Conservation (phyloP, 306 rosid genomes). For the Adenanthera pavonina region DNA sequence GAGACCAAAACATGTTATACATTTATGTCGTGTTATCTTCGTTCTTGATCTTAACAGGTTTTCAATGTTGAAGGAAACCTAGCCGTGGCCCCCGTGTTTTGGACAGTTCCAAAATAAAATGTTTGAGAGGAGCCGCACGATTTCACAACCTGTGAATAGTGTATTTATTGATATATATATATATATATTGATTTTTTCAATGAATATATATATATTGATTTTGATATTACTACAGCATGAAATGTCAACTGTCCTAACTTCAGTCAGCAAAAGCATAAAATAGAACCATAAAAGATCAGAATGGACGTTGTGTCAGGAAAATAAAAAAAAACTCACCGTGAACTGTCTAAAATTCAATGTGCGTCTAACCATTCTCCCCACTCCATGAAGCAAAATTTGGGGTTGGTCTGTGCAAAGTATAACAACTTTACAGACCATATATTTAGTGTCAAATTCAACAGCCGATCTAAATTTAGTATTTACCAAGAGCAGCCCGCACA, state of each 20-base stretch:
- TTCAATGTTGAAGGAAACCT: too few relatives aligned
- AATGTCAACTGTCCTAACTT: neutral
- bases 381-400: conserved; percentile 38
- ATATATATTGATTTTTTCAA: too few relatives aligned
- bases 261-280: neutral
- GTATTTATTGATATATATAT: too few relatives aligned
- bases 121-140: too few relatives aligned
- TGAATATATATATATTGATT: too few relatives aligned
- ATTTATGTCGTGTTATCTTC: too few relatives aligned
- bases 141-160: too few relatives aligned
- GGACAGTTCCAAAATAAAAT: too few relatives aligned
- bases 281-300: neutral
- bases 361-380: conserved; percentile 30
- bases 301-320: neutral
- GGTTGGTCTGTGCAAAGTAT: conserved; percentile 26
- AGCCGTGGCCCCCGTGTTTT: too few relatives aligned
- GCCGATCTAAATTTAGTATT: conserved; percentile 32
- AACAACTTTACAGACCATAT: conserved; percentile 31
- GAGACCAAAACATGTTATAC: too few relatives aligned
- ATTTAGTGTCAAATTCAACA: conserved; percentile 29
- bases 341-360: neutral
- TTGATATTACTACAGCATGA: neutral
- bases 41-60: too few relatives aligned
- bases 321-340: neutral
- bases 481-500: conserved; percentile 27